phyloP scores from a whole-genome alignment of 1,139 yeast genomes.

The Wickerhamomyces sp. region DNA sequence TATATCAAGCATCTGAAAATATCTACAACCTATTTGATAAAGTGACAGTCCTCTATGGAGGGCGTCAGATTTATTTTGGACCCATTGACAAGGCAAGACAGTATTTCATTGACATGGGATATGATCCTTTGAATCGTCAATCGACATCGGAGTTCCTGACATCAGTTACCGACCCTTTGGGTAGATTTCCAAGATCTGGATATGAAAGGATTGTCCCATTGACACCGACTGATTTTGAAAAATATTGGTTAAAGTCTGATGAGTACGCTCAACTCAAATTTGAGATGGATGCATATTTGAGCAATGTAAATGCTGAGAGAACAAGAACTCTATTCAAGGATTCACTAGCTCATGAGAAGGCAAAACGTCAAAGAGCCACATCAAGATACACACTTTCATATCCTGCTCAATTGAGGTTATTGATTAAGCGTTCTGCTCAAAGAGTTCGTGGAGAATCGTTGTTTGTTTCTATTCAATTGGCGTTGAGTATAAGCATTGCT shows the following conservation, averaged over 20 bases:
- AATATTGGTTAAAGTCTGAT: conserved; percentile 57
- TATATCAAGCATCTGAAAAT: conserved; percentile 43
- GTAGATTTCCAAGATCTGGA: conserved; percentile 46
- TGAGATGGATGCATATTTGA: conserved; percentile 42
- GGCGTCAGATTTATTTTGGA: conserved; percentile 42
- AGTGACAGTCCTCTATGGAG: conserved; percentile 38
- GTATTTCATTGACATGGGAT: conserved; percentile 45
- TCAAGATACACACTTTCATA: conserved; percentile 45
- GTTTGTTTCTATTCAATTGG: conserved; percentile 40
- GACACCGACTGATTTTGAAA: conserved; percentile 64
- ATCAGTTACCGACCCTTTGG: conserved; percentile 53
- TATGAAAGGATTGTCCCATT: conserved; percentile 60
- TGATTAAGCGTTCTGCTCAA: conserved; percentile 45
- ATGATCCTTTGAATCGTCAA: conserved; percentile 50
- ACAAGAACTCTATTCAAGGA: conserved; percentile 34
- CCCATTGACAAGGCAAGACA: conserved; percentile 36
- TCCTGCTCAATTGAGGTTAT: conserved; percentile 41
- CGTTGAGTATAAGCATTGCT: conserved; percentile 46
- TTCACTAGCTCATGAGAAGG: conserved; percentile 38
- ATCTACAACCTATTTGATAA: conserved; percentile 44
- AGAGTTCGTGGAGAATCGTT: conserved; percentile 47
- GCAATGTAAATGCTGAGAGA: conserved; percentile 33
- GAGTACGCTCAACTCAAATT: conserved; percentile 37
- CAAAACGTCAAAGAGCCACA: conserved; percentile 36
- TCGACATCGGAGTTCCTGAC: conserved; percentile 57